These are phyloP conservation scores for Endocarpon pusillum DNA, from an alignment of 495 filamentous ascomycete species.

Conservation along the genomic window DNA sequence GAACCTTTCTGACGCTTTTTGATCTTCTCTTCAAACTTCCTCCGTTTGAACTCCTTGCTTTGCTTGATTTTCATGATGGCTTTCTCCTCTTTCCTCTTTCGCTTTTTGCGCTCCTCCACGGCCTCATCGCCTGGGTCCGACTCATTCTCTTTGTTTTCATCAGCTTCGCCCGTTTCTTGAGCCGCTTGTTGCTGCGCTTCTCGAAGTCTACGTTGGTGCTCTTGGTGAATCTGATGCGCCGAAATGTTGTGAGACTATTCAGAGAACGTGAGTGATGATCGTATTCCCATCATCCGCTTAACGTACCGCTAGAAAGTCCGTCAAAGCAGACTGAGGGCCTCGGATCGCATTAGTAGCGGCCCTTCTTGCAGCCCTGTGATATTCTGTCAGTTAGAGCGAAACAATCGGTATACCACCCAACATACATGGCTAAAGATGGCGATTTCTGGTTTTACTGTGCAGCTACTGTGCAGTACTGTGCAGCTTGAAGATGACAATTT, in stretches of 20 bases:
- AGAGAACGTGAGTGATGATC: background rate
- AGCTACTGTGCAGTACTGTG: no score
- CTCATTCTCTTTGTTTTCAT: slow-evolving; percentile 11
- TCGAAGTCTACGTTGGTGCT: slow-evolving; percentile 35
- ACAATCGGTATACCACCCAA: slow-evolving; percentile 2
- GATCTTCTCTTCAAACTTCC: slow-evolving; percentile 32
- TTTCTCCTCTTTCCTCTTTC: slow-evolving; percentile 42
- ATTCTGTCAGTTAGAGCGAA: slow-evolving; percentile 7
- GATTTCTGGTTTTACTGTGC: no score
- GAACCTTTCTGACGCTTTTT: slow-evolving; percentile 16
- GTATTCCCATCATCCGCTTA: background rate
- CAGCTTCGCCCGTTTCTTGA: slow-evolving; percentile 11
- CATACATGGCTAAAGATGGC: no score
- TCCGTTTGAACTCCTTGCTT: slow-evolving; percentile 47
- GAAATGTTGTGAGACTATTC: slow-evolving; percentile 71
- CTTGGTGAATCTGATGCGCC: slow-evolving; percentile 55
- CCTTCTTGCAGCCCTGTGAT: slow-evolving; percentile 23
- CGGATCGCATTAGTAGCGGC: slow-evolving; percentile 36
- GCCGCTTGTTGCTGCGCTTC: slow-evolving; percentile 26
- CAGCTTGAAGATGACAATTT: no score
- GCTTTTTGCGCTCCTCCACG: slow-evolving; percentile 41
- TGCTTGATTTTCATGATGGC: slow-evolving; percentile 62
- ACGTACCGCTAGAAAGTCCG: slow-evolving; percentile 61
- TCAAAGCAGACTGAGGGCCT: slow-evolving; percentile 62
- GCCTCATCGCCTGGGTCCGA: slow-evolving; percentile 17